Conservation (phyloP, 306 rosid genomes). For the Quercus engelmannii region DNA sequence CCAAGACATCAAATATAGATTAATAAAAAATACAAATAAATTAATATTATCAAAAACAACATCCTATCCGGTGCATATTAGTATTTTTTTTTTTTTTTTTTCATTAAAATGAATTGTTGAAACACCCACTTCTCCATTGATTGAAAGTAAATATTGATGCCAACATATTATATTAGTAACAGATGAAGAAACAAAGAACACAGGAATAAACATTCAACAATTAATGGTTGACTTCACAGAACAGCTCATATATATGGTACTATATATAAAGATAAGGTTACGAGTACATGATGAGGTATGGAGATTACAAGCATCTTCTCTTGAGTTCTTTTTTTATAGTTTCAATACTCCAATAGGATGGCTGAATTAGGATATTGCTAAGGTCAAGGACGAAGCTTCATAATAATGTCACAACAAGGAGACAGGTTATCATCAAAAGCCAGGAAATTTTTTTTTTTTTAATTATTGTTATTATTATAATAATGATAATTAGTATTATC, state of each 20-base stretch:
- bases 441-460: neutral
- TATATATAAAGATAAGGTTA: constrained; percentile 42
- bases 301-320: constrained; percentile 64
- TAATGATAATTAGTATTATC: constrained; percentile 4
- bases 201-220: constrained; percentile 27
- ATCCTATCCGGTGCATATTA: neutral
- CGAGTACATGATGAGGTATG: constrained; percentile 53
- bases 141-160: constrained; percentile 47
- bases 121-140: constrained; percentile 9
- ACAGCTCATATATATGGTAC: constrained; percentile 66
- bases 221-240: constrained; percentile 56
- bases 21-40: neutral
- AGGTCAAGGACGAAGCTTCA: constrained; percentile 49
- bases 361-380: constrained; percentile 58
- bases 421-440: constrained; percentile 49
- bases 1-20: constrained; percentile 26
- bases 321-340: constrained; percentile 28
- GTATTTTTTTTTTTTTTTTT: neutral
- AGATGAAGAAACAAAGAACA: constrained; percentile 21
- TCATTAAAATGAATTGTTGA: constrained; percentile 21
- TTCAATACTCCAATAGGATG: constrained; percentile 34
- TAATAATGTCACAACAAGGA: constrained; percentile 49
- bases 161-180: constrained; percentile 50
- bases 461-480: constrained; percentile 9
- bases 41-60: too few species aligned